Percentiles rank a stretch among this genome's conserved stretches.
These are phyloP conservation scores for Chaetomium strumarium DNA, from an alignment of 2,329 filamentous ascomycete species.

Conservation along the genomic window DNA sequence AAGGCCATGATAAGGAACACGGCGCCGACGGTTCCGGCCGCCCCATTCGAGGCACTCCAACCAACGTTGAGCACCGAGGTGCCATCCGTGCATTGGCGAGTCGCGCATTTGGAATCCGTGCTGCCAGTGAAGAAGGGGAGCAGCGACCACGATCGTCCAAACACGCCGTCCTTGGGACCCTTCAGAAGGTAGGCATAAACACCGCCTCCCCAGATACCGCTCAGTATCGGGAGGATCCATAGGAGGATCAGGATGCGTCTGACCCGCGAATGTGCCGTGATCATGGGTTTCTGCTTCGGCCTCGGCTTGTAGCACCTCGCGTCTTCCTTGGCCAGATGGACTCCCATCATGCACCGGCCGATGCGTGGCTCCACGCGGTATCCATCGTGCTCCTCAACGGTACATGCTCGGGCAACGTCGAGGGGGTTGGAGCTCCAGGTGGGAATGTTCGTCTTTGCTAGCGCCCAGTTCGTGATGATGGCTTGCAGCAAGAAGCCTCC, in stretches of 20 bases:
- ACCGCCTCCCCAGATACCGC: constrained; percentile 17
- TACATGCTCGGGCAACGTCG: constrained; percentile 24
- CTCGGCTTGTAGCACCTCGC: constrained; percentile 14
- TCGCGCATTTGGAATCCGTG: constrained; percentile 15
- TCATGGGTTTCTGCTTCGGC: constrained; percentile 23
- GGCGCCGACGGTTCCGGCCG: constrained; percentile 20
- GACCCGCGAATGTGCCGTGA: constrained; percentile 23
- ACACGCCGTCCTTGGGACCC: constrained; percentile 19
- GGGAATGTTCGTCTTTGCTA: constrained; percentile 23
- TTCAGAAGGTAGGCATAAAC: constrained; percentile 22
- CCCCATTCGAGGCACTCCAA: constrained; percentile 21
- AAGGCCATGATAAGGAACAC: constrained; percentile 26
- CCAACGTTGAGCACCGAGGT: constrained; percentile 27
- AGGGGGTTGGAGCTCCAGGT: constrained; percentile 31
- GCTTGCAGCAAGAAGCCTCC: constrained; percentile 27
- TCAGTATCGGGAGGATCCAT: constrained; percentile 20
- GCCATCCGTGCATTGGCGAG: constrained; percentile 23
- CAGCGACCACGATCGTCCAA: constrained; percentile 26
- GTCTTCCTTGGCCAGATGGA: constrained; percentile 22
- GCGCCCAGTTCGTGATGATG: constrained; percentile 26
- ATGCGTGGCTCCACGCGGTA: constrained; percentile 16
- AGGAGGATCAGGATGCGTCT: constrained; percentile 22
- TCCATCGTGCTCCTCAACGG: constrained; percentile 14
- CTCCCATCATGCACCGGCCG: constrained; percentile 27
- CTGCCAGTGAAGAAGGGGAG: constrained; percentile 25